Percentiles rank a stretch among this genome's conserved stretches.
These are phyloP conservation scores for Lactifluus rugatus DNA, from an alignment of 768 basidiomycete genomes.

Conservation along the genomic window DNA sequence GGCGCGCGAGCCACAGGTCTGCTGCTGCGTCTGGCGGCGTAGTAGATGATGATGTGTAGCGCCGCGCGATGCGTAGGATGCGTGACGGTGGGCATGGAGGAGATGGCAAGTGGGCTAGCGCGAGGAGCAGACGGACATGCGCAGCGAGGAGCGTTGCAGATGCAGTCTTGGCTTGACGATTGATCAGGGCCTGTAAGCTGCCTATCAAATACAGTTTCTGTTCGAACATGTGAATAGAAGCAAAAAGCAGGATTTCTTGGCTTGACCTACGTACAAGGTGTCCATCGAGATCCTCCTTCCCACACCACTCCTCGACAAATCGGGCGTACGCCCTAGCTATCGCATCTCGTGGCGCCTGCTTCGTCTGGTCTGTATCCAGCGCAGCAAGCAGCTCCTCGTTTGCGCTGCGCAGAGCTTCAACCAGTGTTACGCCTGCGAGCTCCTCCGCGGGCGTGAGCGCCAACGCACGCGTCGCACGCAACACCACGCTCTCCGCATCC, in stretches of 20 bases:
- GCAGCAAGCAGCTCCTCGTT: slow-evolving; percentile 41
- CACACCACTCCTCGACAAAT: slow-evolving; percentile 42
- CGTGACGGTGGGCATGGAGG: slow-evolving; percentile 20
- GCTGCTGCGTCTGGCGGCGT: slow-evolving; percentile 27
- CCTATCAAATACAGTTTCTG: slow-evolving; percentile 49
- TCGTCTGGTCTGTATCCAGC: slow-evolving; percentile 5
- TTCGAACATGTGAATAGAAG: no score
- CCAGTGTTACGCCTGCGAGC: slow-evolving; percentile 36
- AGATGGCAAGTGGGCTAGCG: slow-evolving; percentile 17
- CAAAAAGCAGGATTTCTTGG: no score
- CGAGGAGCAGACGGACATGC: slow-evolving; percentile 29
- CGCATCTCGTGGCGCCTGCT: no score
- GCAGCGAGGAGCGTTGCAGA: slow-evolving; percentile 28
- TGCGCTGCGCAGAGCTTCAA: slow-evolving; percentile 42
- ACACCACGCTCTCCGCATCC: slow-evolving; percentile 31
- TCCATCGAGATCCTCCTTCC: slow-evolving; percentile 25
- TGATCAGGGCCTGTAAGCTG: slow-evolving; percentile 31
- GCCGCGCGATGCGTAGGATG: slow-evolving; percentile 32
- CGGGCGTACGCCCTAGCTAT: slow-evolving; percentile 33
- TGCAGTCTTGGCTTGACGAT: slow-evolving; percentile 29
- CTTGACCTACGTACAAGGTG: slow-evolving; percentile 23
- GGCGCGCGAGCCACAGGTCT: slow-evolving; percentile 43
- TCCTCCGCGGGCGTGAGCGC: slow-evolving; percentile 19
- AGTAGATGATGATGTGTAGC: slow-evolving; percentile 35
- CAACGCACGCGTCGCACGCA: slow-evolving; percentile 31